Percentiles rank a stretch among this genome's conserved stretches.
Evolutionary conservation across 768 basidiomycete genomes (phyloP).

Genomic region (Tylopilus sp.): DNA sequence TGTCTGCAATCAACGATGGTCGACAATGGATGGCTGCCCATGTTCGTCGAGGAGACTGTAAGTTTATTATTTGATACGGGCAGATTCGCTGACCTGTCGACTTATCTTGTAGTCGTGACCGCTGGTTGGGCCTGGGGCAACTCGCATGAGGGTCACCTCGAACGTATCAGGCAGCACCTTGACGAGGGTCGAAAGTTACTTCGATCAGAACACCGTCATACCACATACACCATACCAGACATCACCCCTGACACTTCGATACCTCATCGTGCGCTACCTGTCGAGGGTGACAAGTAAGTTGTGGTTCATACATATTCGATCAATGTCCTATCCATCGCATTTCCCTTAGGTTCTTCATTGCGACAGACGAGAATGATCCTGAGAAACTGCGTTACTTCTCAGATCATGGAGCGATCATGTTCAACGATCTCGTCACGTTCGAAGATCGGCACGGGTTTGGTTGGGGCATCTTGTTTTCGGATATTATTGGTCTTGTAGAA

Average conservation of each 20-base stretch:
- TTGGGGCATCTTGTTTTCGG: slow-evolving; percentile 40
- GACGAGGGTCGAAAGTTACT: slow-evolving; percentile 28
- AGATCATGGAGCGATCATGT: slow-evolving; percentile 34
- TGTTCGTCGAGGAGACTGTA: slow-evolving; percentile 39
- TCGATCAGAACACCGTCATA: slow-evolving; percentile 12
- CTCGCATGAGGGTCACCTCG: slow-evolving; percentile 30
- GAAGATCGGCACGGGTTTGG: slow-evolving; percentile 37
- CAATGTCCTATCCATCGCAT: not conserved
- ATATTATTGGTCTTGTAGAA: slow-evolving; percentile 39
- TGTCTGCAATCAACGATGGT: slow-evolving; percentile 24
- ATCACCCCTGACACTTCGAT: slow-evolving; percentile 9
- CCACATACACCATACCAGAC: slow-evolving; percentile 17
- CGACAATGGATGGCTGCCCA: slow-evolving; percentile 38
- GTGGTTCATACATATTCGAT: not conserved
- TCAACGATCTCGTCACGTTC: slow-evolving; percentile 37
- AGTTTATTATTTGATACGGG: not conserved
- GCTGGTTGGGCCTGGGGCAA: slow-evolving; percentile 33
- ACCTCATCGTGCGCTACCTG: slow-evolving; percentile 16
- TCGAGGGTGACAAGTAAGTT: slow-evolving; percentile 16
- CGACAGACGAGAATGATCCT: slow-evolving; percentile 37
- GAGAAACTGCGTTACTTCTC: slow-evolving; percentile 29
- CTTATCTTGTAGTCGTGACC: slow-evolving; percentile 21
- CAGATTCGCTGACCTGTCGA: not conserved
- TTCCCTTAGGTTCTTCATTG: slow-evolving; percentile 27
- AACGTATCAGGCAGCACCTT: slow-evolving; percentile 31